phyloP scores from a whole-genome alignment of 2,329 filamentous ascomycete species.

The Karstenula rhodostoma region DNA sequence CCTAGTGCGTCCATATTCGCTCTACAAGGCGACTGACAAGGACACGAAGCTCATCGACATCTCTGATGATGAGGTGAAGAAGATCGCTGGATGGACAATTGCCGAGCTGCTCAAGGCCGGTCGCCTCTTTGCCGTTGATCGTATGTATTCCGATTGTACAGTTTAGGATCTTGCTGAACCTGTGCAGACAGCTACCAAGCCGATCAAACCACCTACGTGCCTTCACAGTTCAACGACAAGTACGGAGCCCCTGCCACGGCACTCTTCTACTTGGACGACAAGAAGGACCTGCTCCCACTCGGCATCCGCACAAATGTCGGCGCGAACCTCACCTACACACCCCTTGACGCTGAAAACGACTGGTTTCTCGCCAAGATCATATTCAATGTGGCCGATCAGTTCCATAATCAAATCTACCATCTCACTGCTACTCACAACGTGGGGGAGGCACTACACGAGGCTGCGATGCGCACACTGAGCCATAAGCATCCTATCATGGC shows the following conservation, averaged over 20 bases:
- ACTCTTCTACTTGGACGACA: slow-evolving; percentile 13
- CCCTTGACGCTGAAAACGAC: slow-evolving; percentile 6
- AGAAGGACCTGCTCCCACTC: slow-evolving; percentile 8
- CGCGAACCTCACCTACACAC: slow-evolving; percentile 13
- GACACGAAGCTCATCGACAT: slow-evolving; percentile 13
- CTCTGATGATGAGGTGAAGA: slow-evolving; percentile 14
- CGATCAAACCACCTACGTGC: slow-evolving; percentile 11
- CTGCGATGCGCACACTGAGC: slow-evolving; percentile 16
- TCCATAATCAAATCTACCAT: slow-evolving; percentile 15
- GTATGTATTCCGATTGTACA: not conserved
- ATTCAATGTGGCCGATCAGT: slow-evolving; percentile 15
- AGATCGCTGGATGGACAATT: slow-evolving; percentile 3
- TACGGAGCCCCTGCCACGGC: slow-evolving; percentile 10
- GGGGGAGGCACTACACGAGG: slow-evolving; percentile 15
- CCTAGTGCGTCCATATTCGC: slow-evolving; percentile 11
- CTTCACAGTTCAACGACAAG: slow-evolving; percentile 15
- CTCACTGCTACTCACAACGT: slow-evolving; percentile 17
- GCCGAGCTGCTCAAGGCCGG: not conserved
- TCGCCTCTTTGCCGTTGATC: slow-evolving; percentile 12
- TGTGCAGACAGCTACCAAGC: slow-evolving; percentile 11
- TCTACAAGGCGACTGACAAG: slow-evolving; percentile 11
- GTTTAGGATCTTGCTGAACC: not conserved
- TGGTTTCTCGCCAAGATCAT: slow-evolving; percentile 18
- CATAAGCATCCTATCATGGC: slow-evolving; percentile 14
- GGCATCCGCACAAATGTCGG: slow-evolving; percentile 13